Evolutionary conservation across 208 protist genomes (phyloP), one percentile per base, ranked within the genome.

Genomic region (Wallacemonas sp.): DNA sequence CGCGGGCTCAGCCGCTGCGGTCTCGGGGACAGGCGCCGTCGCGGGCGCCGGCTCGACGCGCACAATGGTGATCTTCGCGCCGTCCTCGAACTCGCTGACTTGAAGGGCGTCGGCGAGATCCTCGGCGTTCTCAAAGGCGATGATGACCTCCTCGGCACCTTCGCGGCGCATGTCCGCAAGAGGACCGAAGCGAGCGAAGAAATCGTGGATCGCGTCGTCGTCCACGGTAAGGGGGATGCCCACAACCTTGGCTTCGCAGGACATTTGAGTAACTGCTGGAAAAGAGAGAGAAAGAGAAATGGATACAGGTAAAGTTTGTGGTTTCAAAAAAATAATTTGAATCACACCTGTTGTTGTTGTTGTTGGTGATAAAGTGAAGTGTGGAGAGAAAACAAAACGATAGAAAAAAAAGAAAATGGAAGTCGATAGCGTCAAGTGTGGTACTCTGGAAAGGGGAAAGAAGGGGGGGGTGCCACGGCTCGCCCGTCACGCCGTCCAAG

Each of bases 171-270:
- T 52, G 23, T 48, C 54, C 16, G 70, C 65, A 22, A 92, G 78
- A 18, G 76, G 61, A 57, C 88, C 88, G 29, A 82, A 72, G 49
- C 81, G 83, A 26, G 59, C 76, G 67, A 94, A 92, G 63, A 89
- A 91, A 16, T 89, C 86, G 11, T 74, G 72, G 29, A 94, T 55
- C 48, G 76, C 72, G 4, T 89, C 84, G 50, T 87, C 75, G 16
- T 59, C 52, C 29, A 59, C 52, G 10, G 52, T 42, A 7, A 42
- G 52, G 28, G 52, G 52, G 22, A 59, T 59, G 2, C 52, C 52
- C 5, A 59, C 52, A 3, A 59, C 52, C 52, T 59, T 59, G 52
- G 29, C 31, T 22, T 59, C 52, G 32, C 36, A 39, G 22, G 52
- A 59, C 52, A 39, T 45, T 38, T 61, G 52, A 23, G 36, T 5